phyloP scores from a whole-genome alignment of 2,329 filamentous ascomycete genomes.

The Sclerotiophoma versabilis region DNA sequence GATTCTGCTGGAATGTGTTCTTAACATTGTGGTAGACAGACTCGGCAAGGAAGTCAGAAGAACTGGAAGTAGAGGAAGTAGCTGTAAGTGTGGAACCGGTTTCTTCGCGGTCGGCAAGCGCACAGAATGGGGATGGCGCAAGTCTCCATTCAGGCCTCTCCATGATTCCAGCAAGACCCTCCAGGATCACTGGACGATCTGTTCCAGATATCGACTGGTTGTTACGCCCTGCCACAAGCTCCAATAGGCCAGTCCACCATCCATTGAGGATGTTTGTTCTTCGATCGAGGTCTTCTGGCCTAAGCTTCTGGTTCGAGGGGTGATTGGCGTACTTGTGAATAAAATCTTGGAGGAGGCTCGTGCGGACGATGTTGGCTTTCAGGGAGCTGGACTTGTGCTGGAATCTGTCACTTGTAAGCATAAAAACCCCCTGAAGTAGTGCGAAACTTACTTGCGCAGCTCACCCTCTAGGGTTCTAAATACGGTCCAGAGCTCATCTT shows the following conservation, averaged over 20 bases:
- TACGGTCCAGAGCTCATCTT: constrained; percentile 73
- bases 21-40: constrained; percentile 88
- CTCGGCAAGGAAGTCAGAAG: constrained; percentile 72
- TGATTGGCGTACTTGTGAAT: constrained; percentile 73
- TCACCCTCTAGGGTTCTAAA: constrained; percentile 74
- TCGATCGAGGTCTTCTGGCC: constrained; percentile 83
- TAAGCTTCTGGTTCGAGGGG: constrained; percentile 68
- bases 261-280: constrained; percentile 82
- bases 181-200: constrained; percentile 81
- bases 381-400: constrained; percentile 74
- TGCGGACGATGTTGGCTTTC: constrained; percentile 78
- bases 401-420: constrained; percentile 59
- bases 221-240: constrained; percentile 78
- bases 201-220: constrained; percentile 81
- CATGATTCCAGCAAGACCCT: constrained; percentile 83
- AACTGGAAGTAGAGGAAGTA: constrained; percentile 65
- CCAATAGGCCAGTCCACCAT: constrained; percentile 86
- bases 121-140: constrained; percentile 71
- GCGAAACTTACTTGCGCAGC: constrained; percentile 65
- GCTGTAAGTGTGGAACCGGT: constrained; percentile 56
- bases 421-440: constrained; percentile 3
- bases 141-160: constrained; percentile 86
- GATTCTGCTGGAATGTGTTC: constrained; percentile 83
- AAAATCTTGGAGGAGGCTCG: constrained; percentile 73
- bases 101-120: constrained; percentile 63